A percentile compares a stretch with the other conserved stretches of the same genome.
phyloP scores from a whole-genome alignment of 2,329 filamentous ascomycete species.

The Calonectria honghensis region DNA sequence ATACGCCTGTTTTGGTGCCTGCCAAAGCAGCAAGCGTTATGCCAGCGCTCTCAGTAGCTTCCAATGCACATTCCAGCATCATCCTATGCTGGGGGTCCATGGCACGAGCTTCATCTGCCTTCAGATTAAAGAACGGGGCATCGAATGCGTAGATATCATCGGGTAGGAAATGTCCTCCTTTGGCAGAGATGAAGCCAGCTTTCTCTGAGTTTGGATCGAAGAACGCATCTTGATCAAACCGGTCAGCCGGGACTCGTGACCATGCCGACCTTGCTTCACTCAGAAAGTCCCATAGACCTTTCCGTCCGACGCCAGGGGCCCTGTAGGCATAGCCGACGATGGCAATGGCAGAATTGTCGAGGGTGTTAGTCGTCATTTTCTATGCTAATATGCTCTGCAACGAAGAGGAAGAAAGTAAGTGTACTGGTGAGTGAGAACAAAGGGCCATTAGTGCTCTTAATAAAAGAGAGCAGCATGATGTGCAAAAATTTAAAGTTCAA shows the following conservation, averaged over 20 bases:
- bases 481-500: conserved; percentile 6
- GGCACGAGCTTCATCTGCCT: conserved; percentile 53
- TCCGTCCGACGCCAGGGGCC: conserved; percentile 39
- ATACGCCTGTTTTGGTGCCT: conserved; percentile 51
- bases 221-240: conserved; percentile 65
- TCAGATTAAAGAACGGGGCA: conserved; percentile 52
- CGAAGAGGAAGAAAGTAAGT: conserved; percentile 11
- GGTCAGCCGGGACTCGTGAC: conserved; percentile 62
- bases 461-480: conserved; percentile 1
- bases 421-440: conserved; percentile 6
- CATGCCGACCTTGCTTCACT: conserved; percentile 57
- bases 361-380: conserved; percentile 21
- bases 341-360: conserved; percentile 33
- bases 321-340: conserved; percentile 38
- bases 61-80: conserved; percentile 48
- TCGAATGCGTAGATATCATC: conserved; percentile 50
- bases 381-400: not conserved
- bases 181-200: conserved; percentile 30
- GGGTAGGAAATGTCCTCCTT: conserved; percentile 51
- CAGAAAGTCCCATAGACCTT: conserved; percentile 43
- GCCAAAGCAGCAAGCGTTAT: conserved; percentile 53
- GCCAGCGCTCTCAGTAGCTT: conserved; percentile 56
- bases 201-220: conserved; percentile 56
- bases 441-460: not conserved
- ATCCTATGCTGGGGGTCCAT: conserved; percentile 52